phyloP scores from a whole-genome alignment of 306 rosid species.

The Calophaca sinica region DNA sequence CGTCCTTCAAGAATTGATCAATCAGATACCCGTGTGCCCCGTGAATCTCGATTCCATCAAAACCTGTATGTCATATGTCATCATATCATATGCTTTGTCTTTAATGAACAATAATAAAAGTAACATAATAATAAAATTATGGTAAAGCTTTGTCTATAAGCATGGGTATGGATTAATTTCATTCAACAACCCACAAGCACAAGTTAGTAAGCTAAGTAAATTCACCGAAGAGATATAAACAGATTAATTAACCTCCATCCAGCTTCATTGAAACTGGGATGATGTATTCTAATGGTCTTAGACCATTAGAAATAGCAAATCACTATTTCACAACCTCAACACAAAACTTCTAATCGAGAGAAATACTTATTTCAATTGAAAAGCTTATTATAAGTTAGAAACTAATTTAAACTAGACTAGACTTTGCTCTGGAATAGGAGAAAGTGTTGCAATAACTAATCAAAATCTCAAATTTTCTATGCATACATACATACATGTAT shows the following conservation, averaged over 20 bases:
- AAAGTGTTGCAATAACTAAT: neutral
- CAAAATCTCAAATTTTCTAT: neutral
- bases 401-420: neutral
- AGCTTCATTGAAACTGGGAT: too few species aligned
- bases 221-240: neutral
- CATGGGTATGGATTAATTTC: neutral
- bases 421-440: neutral
- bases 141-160: conserved; percentile 8
- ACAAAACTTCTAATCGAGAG: neutral
- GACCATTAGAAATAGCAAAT: neutral
- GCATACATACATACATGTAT: too few species aligned
- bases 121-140: conserved; percentile 5
- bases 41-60: conserved; percentile 93
- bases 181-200: neutral
- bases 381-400: neutral
- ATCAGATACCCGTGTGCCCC: conserved; percentile 90
- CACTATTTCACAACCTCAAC: neutral
- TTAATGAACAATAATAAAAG: neutral
- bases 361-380: neutral
- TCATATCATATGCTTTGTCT: conserved; percentile 41
- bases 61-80: conserved; percentile 66
- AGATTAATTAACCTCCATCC: neutral
- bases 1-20: conserved; percentile 58
- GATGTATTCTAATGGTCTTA: neutral
- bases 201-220: too few species aligned